These are phyloP conservation scores for Coleophoma crateriformis DNA, from an alignment of 2,329 filamentous ascomycete genomes.

Conservation along the genomic window DNA sequence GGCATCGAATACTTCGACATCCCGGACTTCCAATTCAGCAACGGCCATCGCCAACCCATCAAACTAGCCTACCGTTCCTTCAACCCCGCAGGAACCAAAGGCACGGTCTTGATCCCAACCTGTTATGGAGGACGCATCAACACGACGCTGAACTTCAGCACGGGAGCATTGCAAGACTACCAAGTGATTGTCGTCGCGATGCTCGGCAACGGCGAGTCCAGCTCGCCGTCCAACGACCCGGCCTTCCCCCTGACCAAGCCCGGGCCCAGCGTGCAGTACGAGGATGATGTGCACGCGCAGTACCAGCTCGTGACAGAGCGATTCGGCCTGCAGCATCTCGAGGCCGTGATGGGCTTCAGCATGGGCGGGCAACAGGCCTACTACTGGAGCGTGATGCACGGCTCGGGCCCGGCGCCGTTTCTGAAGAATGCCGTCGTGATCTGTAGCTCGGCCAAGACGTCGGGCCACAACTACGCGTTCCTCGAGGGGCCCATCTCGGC, in stretches of 20 bases:
- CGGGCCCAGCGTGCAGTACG: constrained; percentile 29
- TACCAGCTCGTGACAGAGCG: constrained; percentile 31
- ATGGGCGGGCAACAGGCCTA: constrained; percentile 45
- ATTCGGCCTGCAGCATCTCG: constrained; percentile 27
- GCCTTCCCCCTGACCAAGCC: constrained; percentile 28
- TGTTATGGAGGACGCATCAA: constrained; percentile 48
- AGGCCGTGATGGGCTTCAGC: constrained; percentile 40
- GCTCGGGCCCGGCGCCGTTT: constrained; percentile 22
- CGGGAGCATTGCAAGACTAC: constrained; percentile 33
- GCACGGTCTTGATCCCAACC: constrained; percentile 43
- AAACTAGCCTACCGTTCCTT: constrained; percentile 32
- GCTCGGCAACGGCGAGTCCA: constrained; percentile 42
- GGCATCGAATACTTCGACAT: constrained; percentile 28
- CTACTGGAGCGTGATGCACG: constrained; percentile 39
- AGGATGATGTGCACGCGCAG: constrained; percentile 37
- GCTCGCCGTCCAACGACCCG: constrained; percentile 37
- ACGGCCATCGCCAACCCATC: constrained; percentile 22
- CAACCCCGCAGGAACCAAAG: constrained; percentile 29
- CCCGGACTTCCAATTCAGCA: constrained; percentile 31
- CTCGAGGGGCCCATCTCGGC: constrained; percentile 39
- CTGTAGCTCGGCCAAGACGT: constrained; percentile 39
- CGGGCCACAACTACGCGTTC: constrained; percentile 40
- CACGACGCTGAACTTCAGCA: constrained; percentile 40
- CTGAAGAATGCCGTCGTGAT: constrained; percentile 34
- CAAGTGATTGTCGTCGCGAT: constrained; percentile 40